These are phyloP conservation scores for Phylloporus sp. DNA, from an alignment of 768 basidiomycete genomes.

Conservation along the genomic window DNA sequence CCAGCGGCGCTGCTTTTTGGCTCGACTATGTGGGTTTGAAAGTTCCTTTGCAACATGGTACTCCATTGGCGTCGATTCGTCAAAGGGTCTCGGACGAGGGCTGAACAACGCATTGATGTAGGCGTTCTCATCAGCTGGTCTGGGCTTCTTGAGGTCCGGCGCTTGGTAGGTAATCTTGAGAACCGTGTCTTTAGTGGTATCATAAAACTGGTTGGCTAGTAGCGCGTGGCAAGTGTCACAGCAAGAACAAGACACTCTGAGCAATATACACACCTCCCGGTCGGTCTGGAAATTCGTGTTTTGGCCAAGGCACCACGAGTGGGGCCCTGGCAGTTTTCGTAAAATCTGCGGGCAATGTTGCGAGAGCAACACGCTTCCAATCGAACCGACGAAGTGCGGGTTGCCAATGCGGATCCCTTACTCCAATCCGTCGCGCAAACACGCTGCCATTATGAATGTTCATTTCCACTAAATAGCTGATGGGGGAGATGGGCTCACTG, in stretches of 20 bases:
- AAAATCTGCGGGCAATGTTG: slow-evolving; percentile 54
- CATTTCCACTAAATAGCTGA: background rate
- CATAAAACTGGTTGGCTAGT: slow-evolving; percentile 44
- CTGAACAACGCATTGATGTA: slow-evolving; percentile 52
- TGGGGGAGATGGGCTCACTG: slow-evolving; percentile 39
- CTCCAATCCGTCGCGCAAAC: slow-evolving; percentile 69
- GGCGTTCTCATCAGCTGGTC: slow-evolving; percentile 46
- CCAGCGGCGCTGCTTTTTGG: slow-evolving; percentile 79
- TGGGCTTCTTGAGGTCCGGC: slow-evolving; percentile 40
- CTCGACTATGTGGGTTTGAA: slow-evolving; percentile 75
- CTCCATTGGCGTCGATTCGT: slow-evolving; percentile 59
- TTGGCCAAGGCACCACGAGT: slow-evolving; percentile 69
- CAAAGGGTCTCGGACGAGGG: slow-evolving; percentile 38
- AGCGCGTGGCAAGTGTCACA: slow-evolving; percentile 5
- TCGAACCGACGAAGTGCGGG: slow-evolving; percentile 49
- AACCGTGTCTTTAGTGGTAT: slow-evolving; percentile 59
- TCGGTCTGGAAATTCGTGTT: slow-evolving; percentile 38
- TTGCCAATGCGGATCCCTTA: slow-evolving; percentile 57
- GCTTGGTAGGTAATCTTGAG: slow-evolving; percentile 66
- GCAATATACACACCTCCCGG: slow-evolving; percentile 21
- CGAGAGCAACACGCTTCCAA: slow-evolving; percentile 70
- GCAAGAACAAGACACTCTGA: background rate
- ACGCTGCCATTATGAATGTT: slow-evolving; percentile 42
- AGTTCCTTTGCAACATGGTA: slow-evolving; percentile 62
- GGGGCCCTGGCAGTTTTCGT: slow-evolving; percentile 29